Base-by-base conservation (phyloP, 352 stramenopile species). In the Phytophthora lateralis region DNA sequence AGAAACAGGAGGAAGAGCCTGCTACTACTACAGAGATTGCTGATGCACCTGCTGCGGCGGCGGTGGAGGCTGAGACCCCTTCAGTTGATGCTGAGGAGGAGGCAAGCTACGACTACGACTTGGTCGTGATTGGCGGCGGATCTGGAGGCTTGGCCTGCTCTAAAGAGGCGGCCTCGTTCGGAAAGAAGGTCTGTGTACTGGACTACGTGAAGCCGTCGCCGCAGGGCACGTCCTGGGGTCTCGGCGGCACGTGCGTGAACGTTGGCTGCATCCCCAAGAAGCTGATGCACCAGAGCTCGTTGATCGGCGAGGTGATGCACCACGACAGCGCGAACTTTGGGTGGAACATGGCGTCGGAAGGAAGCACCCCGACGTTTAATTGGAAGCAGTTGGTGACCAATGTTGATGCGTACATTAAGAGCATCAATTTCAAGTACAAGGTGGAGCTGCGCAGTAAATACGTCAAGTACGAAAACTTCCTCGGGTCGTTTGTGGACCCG, bases 181-280 rank as follows among this genome's bases (percentile, higher is more conserved):
- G 96, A 47, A 91, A 97, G 60, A 98, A 97, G 48, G 97, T 99
- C 38, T 95, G 93, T 5, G 84, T 98, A 43, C 82, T 99, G 32
- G 97, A 99, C 79, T 99, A 98, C 74, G 97, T 95, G 58, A 92
- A 95, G 65, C 84, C 84, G 34, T 98, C 87, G 41, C 91, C 92
- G 1, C 78, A 84, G 17, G 90, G 90, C 27, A 97, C 88, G 26
- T 87, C 72, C 29, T 98, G 93, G 94, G 93, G 94, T 14, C 83
- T 98, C 29, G 94, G 94, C 34, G 97, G 97, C 45, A 99, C 97
- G 26, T 99, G 97, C 63, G 97, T 99, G 55, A 99, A 99, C 73
- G 97, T 99, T 5, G 97, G 97, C 15, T 99, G 98, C 64, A 99
- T 99, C 66, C 97, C 98, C 24, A 99, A 99, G 80, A 99, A 99